Base-by-base conservation (phyloP, 345 rosid genomes). In the Gossypium australe region DNA sequence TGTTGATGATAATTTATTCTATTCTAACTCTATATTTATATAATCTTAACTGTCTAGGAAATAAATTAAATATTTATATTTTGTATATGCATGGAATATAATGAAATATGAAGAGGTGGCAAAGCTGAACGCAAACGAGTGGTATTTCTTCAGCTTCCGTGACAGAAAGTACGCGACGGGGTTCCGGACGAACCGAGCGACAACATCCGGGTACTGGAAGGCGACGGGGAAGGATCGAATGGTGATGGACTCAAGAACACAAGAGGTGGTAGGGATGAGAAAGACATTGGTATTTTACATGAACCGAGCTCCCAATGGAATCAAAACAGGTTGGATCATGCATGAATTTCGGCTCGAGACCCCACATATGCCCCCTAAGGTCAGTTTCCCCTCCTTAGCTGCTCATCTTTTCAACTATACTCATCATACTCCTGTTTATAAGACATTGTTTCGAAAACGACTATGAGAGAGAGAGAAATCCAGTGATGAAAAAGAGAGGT, bases 321-420 rank as follows among this genome's bases (percentile, higher is more conserved):
- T 90, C 84, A 95, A 95, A 82, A 89, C 96, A 2, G 94, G 93
- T 63, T 95, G 99, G 99, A 95, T 95, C 72, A 95, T 95, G 99
- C 99, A 95, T 70, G 99, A 95, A 79, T 93, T 95, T 80, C 98
- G 99, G 71, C 85, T 90, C 38, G 98, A 93, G 84, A 83, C 92
- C 80, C 97, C 96, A 73, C 96, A 87, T 41, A 89, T 91, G 94
- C 93, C 95, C 70, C 99, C 99, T 41, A 90, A 93, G 97, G 99
- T 95, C 71, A 51, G 41, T 41, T 55, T 41, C 12, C 59, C 17
- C 34, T 53, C 1, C 64, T 57, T 55, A 34, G 41, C 41, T 5
- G 41, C 41, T 5, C 41, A 34, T 34, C 38, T 34, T 34, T 71
- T 55, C 65, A 55, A 58, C 75, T 12, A 13, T 57, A 18, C 44